phyloP scores from a whole-genome alignment of 768 basidiomycete species.

The Cystofilobasidium capitatum region DNA sequence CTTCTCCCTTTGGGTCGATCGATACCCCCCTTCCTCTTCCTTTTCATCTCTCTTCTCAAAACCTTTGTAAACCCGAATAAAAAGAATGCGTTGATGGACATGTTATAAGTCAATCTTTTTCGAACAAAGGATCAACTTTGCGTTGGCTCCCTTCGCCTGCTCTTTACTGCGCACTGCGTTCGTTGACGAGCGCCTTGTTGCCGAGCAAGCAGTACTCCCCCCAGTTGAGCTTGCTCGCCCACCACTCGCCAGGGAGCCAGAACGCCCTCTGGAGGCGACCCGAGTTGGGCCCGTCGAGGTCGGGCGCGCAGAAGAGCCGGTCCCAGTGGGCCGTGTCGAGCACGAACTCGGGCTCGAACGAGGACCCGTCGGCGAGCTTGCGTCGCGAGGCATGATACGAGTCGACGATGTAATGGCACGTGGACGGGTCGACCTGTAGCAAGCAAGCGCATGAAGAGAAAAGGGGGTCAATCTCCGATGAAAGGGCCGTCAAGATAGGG shows the following conservation, averaged over 20 bases:
- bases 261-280: conserved; percentile 61
- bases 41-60: no score
- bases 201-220: conserved; percentile 86
- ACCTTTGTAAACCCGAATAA: no score
- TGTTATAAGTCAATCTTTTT: background rate
- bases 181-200: conserved; percentile 33
- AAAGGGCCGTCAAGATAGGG: background rate
- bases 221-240: conserved; percentile 52
- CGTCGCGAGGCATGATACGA: conserved; percentile 72
- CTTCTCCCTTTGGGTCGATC: background rate
- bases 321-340: conserved; percentile 63
- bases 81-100: no score
- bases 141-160: background rate
- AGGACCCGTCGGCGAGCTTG: conserved; percentile 38
- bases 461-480: background rate
- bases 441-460: conserved; percentile 12
- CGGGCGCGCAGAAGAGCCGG: conserved; percentile 64
- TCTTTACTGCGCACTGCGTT: background rate
- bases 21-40: no score
- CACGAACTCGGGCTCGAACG: conserved; percentile 70
- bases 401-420: conserved; percentile 86
- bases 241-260: conserved; percentile 60
- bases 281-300: conserved; percentile 73
- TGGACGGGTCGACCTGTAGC: conserved; percentile 50
- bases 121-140: background rate